Evolutionary conservation across 1,139 yeast genomes (phyloP).

Genomic region (Candida sanyaensis): DNA sequence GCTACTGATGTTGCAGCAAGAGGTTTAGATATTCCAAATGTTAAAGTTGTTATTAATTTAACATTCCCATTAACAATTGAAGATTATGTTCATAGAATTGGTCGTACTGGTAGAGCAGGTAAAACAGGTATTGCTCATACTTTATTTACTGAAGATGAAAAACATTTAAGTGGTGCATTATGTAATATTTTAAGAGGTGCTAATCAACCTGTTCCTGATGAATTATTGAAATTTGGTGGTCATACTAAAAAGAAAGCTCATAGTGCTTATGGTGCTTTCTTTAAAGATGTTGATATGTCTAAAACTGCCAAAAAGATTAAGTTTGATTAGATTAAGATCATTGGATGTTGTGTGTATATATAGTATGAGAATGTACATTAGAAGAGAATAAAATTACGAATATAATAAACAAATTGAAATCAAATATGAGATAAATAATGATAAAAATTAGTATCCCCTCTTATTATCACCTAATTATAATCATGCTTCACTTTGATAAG

Average conservation of each 20-base stretch:
- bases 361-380: too few relatives aligned
- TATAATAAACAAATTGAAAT: too few relatives aligned
- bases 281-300: slow-evolving; percentile 83
- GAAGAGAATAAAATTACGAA: too few relatives aligned
- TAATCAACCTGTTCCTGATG: slow-evolving; percentile 96
- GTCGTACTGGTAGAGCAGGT: slow-evolving; percentile 99
- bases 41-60: slow-evolving; percentile 90
- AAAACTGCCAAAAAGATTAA: slow-evolving; percentile 92
- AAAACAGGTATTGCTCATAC: slow-evolving; percentile 94
- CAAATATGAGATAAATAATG: too few relatives aligned
- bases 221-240: slow-evolving; percentile 90
- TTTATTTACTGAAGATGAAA: slow-evolving; percentile 93
- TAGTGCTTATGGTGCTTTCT: slow-evolving; percentile 95
- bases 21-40: slow-evolving; percentile 97
- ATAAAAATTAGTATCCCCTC: too few relatives aligned
- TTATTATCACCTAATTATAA: too few relatives aligned
- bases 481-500: too few relatives aligned
- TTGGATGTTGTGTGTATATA: too few relatives aligned
- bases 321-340: slow-evolving; percentile 46
- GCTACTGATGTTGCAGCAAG: slow-evolving; percentile 99
- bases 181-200: slow-evolving; percentile 93
- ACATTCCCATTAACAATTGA: slow-evolving; percentile 98
- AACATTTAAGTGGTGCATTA: slow-evolving; percentile 93
- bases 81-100: slow-evolving; percentile 97
- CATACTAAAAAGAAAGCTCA: slow-evolving; percentile 98